Conservation (phyloP, 148 eudicot genomes). For the Euryodendron excelsum region DNA sequence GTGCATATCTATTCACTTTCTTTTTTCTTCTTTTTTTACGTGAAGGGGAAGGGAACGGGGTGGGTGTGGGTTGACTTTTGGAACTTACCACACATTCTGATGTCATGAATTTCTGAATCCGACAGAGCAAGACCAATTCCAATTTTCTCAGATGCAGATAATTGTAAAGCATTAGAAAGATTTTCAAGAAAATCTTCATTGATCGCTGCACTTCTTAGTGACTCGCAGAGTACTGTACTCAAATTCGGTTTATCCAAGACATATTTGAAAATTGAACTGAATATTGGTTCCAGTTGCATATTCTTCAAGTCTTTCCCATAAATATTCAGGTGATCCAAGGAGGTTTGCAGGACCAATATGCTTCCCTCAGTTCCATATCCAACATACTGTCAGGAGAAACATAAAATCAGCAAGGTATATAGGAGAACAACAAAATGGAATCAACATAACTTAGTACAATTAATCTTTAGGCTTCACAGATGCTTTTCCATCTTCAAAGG, state of each 20-base stretch:
- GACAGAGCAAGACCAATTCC: conserved; percentile 83
- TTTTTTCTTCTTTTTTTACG: not conserved
- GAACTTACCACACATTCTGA: conserved; percentile 60
- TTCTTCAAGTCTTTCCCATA: conserved; percentile 54
- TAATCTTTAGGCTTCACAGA: not conserved
- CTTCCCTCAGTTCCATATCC: conserved; percentile 63
- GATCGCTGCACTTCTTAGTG: conserved; percentile 44
- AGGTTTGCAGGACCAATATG: conserved; percentile 60
- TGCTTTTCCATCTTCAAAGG: not conserved
- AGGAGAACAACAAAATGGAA: not conserved
- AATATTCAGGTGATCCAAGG: conserved; percentile 61
- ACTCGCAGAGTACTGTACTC: conserved; percentile 64
- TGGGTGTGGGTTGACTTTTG: not conserved
- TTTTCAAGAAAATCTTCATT: conserved; percentile 71
- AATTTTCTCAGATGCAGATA: conserved; percentile 69
- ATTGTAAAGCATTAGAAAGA: conserved; percentile 57
- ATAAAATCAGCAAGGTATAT: not conserved
- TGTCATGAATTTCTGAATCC: conserved; percentile 64
- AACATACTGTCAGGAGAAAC: conserved; percentile 41
- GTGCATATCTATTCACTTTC: not conserved
- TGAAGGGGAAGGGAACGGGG: not conserved
- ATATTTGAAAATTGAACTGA: conserved; percentile 58
- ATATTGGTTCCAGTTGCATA: conserved; percentile 46
- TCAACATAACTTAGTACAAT: not conserved
- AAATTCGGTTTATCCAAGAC: conserved; percentile 73